Evolutionary conservation across 306 rosid species (phyloP).

Genomic region (Acacia acuminata): DNA sequence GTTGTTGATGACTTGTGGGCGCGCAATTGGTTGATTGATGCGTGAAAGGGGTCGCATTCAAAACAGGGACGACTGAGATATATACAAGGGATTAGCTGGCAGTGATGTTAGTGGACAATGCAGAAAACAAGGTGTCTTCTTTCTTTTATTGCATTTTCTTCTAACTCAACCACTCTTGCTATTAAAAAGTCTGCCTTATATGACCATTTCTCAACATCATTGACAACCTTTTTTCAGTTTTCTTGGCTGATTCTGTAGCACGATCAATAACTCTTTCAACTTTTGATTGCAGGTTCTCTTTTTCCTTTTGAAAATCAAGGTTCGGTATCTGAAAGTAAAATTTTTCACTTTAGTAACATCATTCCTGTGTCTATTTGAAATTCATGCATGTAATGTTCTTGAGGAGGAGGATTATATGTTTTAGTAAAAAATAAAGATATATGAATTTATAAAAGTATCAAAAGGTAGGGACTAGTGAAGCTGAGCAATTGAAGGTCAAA

Average conservation of each 20-base stretch:
- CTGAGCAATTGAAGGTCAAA: too few species aligned
- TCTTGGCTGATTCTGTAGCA: not conserved
- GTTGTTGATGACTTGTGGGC: not conserved
- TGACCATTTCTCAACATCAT: not conserved
- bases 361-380: too few species aligned
- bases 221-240: not conserved
- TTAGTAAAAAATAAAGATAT: too few species aligned
- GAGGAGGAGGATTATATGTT: too few species aligned
- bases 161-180: not conserved
- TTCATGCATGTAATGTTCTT: too few species aligned
- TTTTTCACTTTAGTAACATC: too few species aligned
- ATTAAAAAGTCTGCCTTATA: not conserved
- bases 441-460: too few species aligned
- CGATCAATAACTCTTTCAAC: not conserved
- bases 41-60: not conserved
- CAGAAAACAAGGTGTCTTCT: not conserved
- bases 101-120: too few species aligned
- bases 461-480: too few species aligned
- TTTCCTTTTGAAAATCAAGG: not conserved
- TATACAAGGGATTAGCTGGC: not conserved
- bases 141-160: not conserved
- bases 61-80: not conserved
- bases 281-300: not conserved
- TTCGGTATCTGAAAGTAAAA: too few species aligned
- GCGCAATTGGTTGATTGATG: not conserved